Conservation (phyloP, 2,329 filamentous ascomycete genomes). For the Diaporthe destruens region DNA sequence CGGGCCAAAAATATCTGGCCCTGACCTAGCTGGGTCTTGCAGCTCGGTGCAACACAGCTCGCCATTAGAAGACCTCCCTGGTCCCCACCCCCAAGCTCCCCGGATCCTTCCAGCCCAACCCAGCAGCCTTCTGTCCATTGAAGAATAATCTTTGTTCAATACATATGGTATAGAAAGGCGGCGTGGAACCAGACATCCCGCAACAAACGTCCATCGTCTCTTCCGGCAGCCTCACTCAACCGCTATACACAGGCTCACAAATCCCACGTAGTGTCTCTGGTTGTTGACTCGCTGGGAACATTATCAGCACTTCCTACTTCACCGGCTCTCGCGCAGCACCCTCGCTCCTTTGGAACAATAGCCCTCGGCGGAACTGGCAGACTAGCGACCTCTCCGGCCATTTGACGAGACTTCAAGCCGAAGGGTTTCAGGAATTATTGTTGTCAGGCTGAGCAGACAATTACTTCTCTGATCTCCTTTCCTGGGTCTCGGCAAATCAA, state of each 20-base stretch:
- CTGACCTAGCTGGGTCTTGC: constrained; percentile 40
- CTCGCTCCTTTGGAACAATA: constrained; percentile 14
- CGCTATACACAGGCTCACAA: constrained; percentile 3
- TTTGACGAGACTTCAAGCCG: not conserved
- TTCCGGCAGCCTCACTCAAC: not conserved
- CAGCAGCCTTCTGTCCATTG: constrained; percentile 34
- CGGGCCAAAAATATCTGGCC: constrained; percentile 39
- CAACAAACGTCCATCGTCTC: constrained; percentile 3
- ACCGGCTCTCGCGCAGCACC: not conserved
- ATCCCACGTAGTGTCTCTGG: constrained; percentile 8
- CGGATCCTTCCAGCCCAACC: constrained; percentile 41
- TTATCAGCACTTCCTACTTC: not conserved
- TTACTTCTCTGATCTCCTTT: not conserved
- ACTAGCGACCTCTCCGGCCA: not conserved
- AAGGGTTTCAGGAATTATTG: not conserved
- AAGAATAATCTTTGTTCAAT: constrained; percentile 26
- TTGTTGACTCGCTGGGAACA: not conserved
- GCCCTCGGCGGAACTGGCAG: not conserved
- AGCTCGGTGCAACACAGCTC: constrained; percentile 42
- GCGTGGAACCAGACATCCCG: constrained; percentile 17
- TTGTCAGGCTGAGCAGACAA: not conserved
- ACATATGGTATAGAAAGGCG: constrained; percentile 26
- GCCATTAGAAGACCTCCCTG: constrained; percentile 42
- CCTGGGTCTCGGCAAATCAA: not conserved
- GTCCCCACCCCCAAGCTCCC: constrained; percentile 42